Percentiles rank a stretch among this genome's conserved stretches.
phyloP scores from a whole-genome alignment of 129 eudicot genomes.

The Chrysanthemum seticuspe region DNA sequence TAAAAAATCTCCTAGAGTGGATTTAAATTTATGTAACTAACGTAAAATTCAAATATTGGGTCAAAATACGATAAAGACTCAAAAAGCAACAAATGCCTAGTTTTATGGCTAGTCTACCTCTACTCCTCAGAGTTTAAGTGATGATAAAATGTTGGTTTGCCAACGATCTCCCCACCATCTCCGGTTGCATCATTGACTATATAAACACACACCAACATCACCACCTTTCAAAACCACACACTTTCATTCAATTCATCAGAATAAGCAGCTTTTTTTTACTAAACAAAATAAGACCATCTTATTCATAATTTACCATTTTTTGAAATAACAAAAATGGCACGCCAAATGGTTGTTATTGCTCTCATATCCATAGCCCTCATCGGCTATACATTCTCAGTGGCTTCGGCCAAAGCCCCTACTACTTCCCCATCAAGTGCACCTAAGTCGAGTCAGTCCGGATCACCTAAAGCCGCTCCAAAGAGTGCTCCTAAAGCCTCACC shows the following conservation, averaged over 20 bases:
- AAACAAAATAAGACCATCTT: background rate
- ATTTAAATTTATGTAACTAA: no score
- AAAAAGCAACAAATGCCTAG: no score
- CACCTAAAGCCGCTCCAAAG: conserved; percentile 21
- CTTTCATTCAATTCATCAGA: background rate
- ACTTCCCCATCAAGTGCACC: conserved; percentile 18
- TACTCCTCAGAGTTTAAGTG: conserved; percentile 13
- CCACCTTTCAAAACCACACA: conserved; percentile 9
- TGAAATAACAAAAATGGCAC: conserved; percentile 35
- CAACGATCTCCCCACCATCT: conserved; percentile 22
- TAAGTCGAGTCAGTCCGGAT: background rate
- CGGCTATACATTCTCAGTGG: conserved; percentile 15
- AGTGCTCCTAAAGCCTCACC: conserved; percentile 21
- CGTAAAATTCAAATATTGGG: no score
- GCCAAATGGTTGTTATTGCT: conserved; percentile 32
- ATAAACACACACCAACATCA: conserved; percentile 11
- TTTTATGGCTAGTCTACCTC: conserved; percentile 16
- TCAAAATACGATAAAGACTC: no score
- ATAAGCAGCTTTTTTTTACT: background rate
- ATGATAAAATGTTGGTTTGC: conserved; percentile 18
- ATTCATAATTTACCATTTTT: background rate
- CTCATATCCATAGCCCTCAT: conserved; percentile 29
- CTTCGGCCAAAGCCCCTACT: conserved; percentile 2
- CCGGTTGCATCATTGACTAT: conserved; percentile 16
- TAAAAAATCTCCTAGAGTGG: no score